Evolutionary conservation across 2,329 filamentous ascomycete genomes (phyloP), one percentile per base, ranked within the genome.

Genomic region (Claviceps africana): DNA sequence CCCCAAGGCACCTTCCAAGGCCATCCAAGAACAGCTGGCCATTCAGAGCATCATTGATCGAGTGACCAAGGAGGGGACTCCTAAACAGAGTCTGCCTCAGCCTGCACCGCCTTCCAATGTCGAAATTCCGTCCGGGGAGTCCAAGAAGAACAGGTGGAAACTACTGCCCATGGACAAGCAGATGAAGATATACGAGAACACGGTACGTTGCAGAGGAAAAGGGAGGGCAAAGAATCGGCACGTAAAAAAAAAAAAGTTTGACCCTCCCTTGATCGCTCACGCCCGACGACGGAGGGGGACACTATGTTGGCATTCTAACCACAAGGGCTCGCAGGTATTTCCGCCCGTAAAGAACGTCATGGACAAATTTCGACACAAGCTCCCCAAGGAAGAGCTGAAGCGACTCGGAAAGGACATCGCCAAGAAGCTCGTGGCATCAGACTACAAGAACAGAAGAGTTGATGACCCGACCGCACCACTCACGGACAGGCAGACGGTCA

Each of bases 131-230:
- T 68, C 72, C 4, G 74, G 75, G 46, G 78, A 84, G 65, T 74
- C 74, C 6, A 83, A 79, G 59, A 75, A 76, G 60, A 83, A 88
- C 47, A 86, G 84, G 64, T 89, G 86, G 86, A 77, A 80, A 52
- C 77, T 75, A 54, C 65, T 83, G 33, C 74, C 83, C 1, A 65
- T 82, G 58, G 90, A 96, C 58, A 96, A 96, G 69, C 88, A 93
- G 68, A 94, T 89, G 79, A 95, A 88, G 71, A 76, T 95, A 2
- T 97, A 96, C 61, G 90, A 96, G 67, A 90, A 90, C 63, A 95
- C 89, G 50, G 88, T 94, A 75, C 66, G 86, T 39, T 28, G n/a
- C 19, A 43, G 7, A 30, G n/a, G n/a, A 11, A 19, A 8, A 48
- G 21, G 1, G 4, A 25, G 21, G 1, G 4, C 15, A 17, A 11